These are phyloP conservation scores for Malus sylvestris DNA, from an alignment of 306 rosid genomes.

Conservation along the genomic window DNA sequence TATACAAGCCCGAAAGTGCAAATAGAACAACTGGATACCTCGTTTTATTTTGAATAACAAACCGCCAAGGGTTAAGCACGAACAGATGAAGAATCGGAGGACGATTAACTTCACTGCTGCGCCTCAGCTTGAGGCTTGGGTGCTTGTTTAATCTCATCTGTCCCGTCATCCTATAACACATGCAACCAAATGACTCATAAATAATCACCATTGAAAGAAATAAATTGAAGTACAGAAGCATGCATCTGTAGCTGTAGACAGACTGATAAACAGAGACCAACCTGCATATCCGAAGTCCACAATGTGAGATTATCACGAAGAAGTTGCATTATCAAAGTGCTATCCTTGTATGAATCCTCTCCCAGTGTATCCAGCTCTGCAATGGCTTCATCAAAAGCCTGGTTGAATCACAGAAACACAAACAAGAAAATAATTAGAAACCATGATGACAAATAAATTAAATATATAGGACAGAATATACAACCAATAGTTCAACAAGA, in stretches of 20 bases:
- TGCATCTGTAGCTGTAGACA: not conserved
- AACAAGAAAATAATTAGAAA: not conserved
- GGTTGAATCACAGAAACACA: not conserved
- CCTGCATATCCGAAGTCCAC: conserved; percentile 35
- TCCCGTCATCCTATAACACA: conserved; percentile 12
- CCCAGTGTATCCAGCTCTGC: conserved; percentile 28
- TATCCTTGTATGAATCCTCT: conserved; percentile 21
- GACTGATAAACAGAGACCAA: not conserved
- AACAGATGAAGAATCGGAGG: not conserved
- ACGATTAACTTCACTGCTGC: not conserved
- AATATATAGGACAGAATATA: too few relatives aligned
- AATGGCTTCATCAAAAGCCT: conserved; percentile 41
- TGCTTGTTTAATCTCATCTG: conserved; percentile 19
- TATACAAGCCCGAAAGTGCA: not conserved
- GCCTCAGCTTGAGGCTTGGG: conserved; percentile 8
- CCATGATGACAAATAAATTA: not conserved
- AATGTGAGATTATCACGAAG: conserved; percentile 38
- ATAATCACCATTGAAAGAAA: not conserved
- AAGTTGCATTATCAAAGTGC: conserved; percentile 41
- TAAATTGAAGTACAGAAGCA: not conserved
- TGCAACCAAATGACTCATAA: not conserved
- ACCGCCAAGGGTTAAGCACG: not conserved
- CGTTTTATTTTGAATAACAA: not conserved
- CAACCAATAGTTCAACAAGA: not conserved
- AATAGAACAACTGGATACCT: not conserved